Conservation (phyloP, 2,329 filamentous ascomycete genomes). For the Ceratocystis albifundus region DNA sequence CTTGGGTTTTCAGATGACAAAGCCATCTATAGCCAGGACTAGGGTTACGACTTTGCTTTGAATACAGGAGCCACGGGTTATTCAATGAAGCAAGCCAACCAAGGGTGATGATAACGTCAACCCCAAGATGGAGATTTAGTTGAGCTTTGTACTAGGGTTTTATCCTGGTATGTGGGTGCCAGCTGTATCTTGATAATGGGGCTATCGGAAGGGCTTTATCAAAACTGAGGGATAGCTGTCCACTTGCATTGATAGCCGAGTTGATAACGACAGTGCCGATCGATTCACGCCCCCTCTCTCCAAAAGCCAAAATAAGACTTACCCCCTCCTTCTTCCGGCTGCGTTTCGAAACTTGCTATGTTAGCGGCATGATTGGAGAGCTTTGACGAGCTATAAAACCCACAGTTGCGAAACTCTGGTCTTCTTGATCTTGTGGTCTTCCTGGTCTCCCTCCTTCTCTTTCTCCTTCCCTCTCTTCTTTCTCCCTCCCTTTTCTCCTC, state of each 20-base stretch:
- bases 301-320: background rate
- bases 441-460: background rate
- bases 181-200: background rate
- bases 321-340: background rate
- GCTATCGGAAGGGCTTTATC: background rate
- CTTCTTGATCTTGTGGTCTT: background rate
- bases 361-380: background rate
- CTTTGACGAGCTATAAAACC: conserved; percentile 6
- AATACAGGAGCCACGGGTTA: background rate
- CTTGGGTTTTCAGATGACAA: too few species aligned
- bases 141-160: background rate
- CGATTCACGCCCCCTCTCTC: background rate
- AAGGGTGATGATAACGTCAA: background rate
- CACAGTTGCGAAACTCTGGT: background rate
- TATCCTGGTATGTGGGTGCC: too few species aligned
- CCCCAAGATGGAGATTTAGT: background rate
- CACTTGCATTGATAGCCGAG: background rate
- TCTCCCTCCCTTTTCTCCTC: background rate
- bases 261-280: conserved; percentile 1
- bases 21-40: too few species aligned
- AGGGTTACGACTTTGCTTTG: too few species aligned
- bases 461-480: background rate
- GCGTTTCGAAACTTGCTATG: background rate
- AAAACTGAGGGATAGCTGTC: background rate
- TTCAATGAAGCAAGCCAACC: background rate